Evolutionary conservation across 495 filamentous ascomycete species (phyloP).

Genomic region (Penicillium bialowiezense): DNA sequence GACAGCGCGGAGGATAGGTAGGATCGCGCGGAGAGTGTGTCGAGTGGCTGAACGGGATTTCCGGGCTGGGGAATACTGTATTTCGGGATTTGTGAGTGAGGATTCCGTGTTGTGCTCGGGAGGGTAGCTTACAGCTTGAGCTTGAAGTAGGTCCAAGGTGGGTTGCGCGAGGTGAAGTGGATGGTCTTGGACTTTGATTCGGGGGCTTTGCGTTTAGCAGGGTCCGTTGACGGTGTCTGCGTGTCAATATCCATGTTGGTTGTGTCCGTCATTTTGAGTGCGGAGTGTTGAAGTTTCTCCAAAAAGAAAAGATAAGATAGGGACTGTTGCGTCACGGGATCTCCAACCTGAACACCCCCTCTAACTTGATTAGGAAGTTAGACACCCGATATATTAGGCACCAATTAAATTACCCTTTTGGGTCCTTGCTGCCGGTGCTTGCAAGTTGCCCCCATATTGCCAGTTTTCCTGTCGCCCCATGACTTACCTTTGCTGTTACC

Average conservation of each 20-base stretch:
- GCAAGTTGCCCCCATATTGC: too few relatives aligned
- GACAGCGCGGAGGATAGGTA: slow-evolving; percentile 70
- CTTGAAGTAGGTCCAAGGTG: slow-evolving; percentile 50
- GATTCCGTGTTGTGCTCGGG: not conserved
- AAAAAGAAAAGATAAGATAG: too few relatives aligned
- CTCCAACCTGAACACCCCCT: not conserved
- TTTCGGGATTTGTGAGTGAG: slow-evolving; percentile 1
- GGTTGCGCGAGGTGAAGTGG: slow-evolving; percentile 44
- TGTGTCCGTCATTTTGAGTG: slow-evolving; percentile 5
- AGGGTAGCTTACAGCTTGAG: slow-evolving; percentile 37
- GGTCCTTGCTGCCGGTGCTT: too few relatives aligned
- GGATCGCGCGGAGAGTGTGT: slow-evolving; percentile 70
- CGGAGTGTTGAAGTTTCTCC: not conserved
- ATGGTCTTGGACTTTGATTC: slow-evolving; percentile 19
- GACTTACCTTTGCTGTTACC: too few relatives aligned
- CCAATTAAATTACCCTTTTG: too few relatives aligned
- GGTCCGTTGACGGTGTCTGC: not conserved
- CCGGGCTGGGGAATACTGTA: slow-evolving; percentile 33
- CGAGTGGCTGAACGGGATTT: slow-evolving; percentile 45
- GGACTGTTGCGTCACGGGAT: slow-evolving; percentile 29
- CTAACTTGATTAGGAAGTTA: too few relatives aligned
- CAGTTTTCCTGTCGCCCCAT: too few relatives aligned
- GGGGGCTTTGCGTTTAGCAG: slow-evolving; percentile 32
- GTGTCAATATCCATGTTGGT: not conserved
- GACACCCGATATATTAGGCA: too few relatives aligned